Evolutionary conservation across 2,329 filamentous ascomycete genomes (phyloP), one percentile per base, ranked within the genome.

Genomic region (Fusarium paranaense): DNA sequence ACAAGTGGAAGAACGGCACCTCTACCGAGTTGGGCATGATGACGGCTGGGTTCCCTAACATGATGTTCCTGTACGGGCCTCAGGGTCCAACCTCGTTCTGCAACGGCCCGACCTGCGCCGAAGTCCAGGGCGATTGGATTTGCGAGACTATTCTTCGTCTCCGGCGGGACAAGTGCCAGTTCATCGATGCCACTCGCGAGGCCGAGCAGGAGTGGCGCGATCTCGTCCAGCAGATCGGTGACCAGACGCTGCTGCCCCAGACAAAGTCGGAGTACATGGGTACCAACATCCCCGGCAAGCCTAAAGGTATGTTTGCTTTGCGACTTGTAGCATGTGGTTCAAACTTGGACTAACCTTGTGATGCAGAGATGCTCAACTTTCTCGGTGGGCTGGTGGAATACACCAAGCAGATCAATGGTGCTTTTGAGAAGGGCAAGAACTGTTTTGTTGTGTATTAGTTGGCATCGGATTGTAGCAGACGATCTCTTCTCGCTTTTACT

Each of bases 1-100:
- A 52, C 14, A 27, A 52, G 18, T 52, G 22, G 47, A 27, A 14
- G 16, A 25, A 25, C 16, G 47, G 47, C 16, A 27, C 47, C 13
- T 27, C 20, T 4, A 52, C 47, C 3, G 37, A 66, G 7, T 11
- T 66, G 6, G 64, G 64, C 1, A 14, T 62, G 30, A 56, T 56
- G 57, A 35, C 57, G 8, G 45, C 45, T 4, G 64, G 64, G 4
- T 66, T 56, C n/a, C 64, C 64, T 7, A 66, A 66, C 37, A 66
- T 66, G 64, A 25, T 62, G 10, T 35, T 56, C 27, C 6, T 66
- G 3, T 66, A 62, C n/a, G 64, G 64, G 1, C 57, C 64, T 4
- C 64, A 66, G 6, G 50, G 64, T 10, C 64, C 64, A 4, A 56
- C 47, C 2, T 37, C 47, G 14, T 59, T 62, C 16, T 56, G 35